These are phyloP conservation scores for Vaccinium vitisidaea DNA, from an alignment of 148 eudicot genomes.

Conservation along the genomic window DNA sequence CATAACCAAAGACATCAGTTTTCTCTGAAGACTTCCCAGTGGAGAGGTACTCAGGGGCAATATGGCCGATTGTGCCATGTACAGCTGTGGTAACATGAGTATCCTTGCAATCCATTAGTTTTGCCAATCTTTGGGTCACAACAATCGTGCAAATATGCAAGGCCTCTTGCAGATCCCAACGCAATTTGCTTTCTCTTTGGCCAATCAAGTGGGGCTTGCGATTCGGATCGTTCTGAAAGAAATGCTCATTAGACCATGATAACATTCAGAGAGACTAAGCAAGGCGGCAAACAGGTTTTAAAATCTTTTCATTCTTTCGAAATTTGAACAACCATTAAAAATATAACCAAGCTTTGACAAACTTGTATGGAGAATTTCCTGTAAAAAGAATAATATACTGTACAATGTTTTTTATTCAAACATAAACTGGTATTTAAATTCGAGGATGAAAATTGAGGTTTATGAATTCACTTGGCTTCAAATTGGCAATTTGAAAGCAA, in stretches of 20 bases:
- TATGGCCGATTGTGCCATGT: constrained; percentile 62
- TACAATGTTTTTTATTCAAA: not conserved
- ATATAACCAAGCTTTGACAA: not conserved
- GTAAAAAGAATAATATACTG: not conserved
- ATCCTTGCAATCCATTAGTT: constrained; percentile 58
- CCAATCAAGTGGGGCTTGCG: not conserved
- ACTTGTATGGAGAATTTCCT: not conserved
- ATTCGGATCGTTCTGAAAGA: not conserved
- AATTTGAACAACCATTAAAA: not conserved
- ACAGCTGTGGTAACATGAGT: constrained; percentile 67
- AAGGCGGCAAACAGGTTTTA: not conserved
- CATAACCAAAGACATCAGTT: constrained; percentile 64
- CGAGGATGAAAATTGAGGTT: not conserved
- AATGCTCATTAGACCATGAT: not conserved
- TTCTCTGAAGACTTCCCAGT: constrained; percentile 62
- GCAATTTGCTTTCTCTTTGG: not conserved
- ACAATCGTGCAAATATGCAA: constrained; percentile 57
- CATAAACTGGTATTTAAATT: not conserved
- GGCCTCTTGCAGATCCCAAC: constrained; percentile 27
- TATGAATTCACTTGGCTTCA: not conserved
- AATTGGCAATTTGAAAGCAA: not conserved
- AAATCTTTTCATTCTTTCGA: not conserved
- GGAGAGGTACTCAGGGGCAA: constrained; percentile 64
- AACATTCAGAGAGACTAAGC: not conserved
- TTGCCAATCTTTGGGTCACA: constrained; percentile 68